Conservation (phyloP, 192 early-diverging fungal genomes). For the Backusella morwellensis region DNA sequence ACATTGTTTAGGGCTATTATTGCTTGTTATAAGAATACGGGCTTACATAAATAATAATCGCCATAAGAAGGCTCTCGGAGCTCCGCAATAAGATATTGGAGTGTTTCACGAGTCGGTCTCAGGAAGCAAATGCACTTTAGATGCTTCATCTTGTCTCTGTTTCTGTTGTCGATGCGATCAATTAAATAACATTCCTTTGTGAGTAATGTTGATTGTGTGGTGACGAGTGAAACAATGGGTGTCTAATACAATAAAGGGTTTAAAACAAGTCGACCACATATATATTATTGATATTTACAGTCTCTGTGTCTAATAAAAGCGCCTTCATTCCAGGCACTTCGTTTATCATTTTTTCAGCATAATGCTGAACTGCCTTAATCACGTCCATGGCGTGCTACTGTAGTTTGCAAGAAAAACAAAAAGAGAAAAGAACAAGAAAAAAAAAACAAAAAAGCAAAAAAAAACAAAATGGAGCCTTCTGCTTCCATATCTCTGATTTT, state of each 20-base stretch:
- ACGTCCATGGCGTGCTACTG: conserved; percentile 60
- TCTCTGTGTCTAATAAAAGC: conserved; percentile 88
- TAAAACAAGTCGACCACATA: not conserved
- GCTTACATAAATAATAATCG: conserved; percentile 92
- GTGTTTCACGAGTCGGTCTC: conserved; percentile 79
- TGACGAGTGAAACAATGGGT: conserved; percentile 89
- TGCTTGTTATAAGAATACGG: no score
- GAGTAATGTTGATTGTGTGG: conserved; percentile 91
- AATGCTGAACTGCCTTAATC: conserved; percentile 80
- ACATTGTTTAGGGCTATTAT: not conserved
- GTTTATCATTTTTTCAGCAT: conserved; percentile 88
- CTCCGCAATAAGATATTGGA: conserved; percentile 88
- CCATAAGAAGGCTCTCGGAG: conserved; percentile 90
- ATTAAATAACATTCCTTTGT: conserved; percentile 93
- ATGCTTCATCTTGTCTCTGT: conserved; percentile 91
- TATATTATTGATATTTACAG: conserved; percentile 47
- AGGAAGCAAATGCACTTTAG: conserved; percentile 94
- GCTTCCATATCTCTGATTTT: no score
- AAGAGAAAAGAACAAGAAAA: not conserved
- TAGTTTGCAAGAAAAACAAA: not conserved
- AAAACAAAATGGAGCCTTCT: no score
- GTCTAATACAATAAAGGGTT: conserved; percentile 55
- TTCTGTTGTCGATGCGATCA: conserved; percentile 84
- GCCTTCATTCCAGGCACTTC: conserved; percentile 98
- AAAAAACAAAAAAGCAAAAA: not conserved